Percentiles rank a stretch among this genome's conserved stretches.
Evolutionary conservation across 495 filamentous ascomycete genomes (phyloP).

Genomic region (Entonaema liquescens): DNA sequence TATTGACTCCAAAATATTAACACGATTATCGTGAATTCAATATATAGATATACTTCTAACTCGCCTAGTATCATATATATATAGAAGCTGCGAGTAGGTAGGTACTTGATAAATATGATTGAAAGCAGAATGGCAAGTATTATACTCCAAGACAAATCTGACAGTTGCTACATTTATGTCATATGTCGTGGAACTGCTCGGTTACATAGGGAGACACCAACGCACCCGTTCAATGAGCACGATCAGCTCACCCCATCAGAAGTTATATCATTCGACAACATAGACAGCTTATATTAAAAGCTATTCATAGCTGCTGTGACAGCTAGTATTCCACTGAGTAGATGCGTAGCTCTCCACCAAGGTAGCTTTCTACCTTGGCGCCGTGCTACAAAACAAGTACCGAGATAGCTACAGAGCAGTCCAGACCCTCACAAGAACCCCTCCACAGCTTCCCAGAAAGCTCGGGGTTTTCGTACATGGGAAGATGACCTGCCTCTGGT

Average conservation of each 20-base stretch:
- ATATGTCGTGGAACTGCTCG: background rate
- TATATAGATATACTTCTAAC: too few relatives aligned
- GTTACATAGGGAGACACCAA: background rate
- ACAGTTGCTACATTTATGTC: too few relatives aligned
- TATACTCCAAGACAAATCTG: too few relatives aligned
- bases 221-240: background rate
- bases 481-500: constrained; percentile 76
- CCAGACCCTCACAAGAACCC: constrained; percentile 53
- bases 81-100: too few relatives aligned
- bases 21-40: too few relatives aligned
- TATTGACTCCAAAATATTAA: too few relatives aligned
- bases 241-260: background rate
- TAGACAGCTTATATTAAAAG: background rate
- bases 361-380: background rate
- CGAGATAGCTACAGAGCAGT: background rate
- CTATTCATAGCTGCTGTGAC: background rate
- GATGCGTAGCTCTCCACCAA: background rate
- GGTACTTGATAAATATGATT: too few relatives aligned
- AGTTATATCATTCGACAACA: background rate
- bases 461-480: constrained; percentile 80
- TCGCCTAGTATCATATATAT: too few relatives aligned
- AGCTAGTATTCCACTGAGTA: background rate
- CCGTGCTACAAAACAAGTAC: background rate
- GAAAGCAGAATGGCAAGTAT: too few relatives aligned
- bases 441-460: constrained; percentile 69